Percentiles rank a stretch among this genome's conserved stretches.
These are phyloP conservation scores for Stagonosporopsis cucurbitacearum DNA, from an alignment of 2,329 filamentous ascomycete species.

Conservation along the genomic window DNA sequence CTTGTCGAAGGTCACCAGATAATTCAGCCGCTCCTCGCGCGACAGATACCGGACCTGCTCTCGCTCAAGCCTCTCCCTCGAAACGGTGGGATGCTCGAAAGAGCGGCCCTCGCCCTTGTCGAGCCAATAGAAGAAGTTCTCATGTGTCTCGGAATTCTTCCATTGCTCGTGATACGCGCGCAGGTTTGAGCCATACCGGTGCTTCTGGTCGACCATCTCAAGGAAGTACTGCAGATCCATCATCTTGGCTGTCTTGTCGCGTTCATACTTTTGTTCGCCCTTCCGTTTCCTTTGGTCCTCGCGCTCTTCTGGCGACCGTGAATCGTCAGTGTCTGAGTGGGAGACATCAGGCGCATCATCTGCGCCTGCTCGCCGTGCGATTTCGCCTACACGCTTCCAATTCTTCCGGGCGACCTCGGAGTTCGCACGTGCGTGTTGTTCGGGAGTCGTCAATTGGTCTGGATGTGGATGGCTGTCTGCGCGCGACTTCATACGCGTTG, in stretches of 20 bases:
- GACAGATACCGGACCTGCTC: slow-evolving; percentile 86
- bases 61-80: slow-evolving; percentile 74
- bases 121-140: slow-evolving; percentile 96
- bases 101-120: slow-evolving; percentile 78
- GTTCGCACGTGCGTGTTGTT: slow-evolving; percentile 35
- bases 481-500: slow-evolving; percentile 55
- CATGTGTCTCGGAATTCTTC: slow-evolving; percentile 76
- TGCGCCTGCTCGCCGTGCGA: slow-evolving; percentile 74
- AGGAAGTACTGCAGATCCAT: slow-evolving; percentile 88
- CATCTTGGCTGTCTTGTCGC: slow-evolving; percentile 72
- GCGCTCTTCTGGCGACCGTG: slow-evolving; percentile 43
- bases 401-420: slow-evolving; percentile 65
- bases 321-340: slow-evolving; percentile 53
- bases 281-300: slow-evolving; percentile 46
- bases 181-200: slow-evolving; percentile 85
- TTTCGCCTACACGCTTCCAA: slow-evolving; percentile 76
- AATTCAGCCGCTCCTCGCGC: slow-evolving; percentile 79
- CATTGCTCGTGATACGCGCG: slow-evolving; percentile 83
- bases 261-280: slow-evolving; percentile 60
- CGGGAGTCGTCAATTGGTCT: slow-evolving; percentile 28
- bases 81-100: slow-evolving; percentile 73
- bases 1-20: slow-evolving; percentile 76
- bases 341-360: slow-evolving; percentile 64
- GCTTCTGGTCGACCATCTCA: slow-evolving; percentile 85
- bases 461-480: slow-evolving; percentile 39